Percentiles rank a stretch among this genome's conserved stretches.
Conservation (phyloP, 805 yeast genomes). For the Monosporozyma aquatica region DNA sequence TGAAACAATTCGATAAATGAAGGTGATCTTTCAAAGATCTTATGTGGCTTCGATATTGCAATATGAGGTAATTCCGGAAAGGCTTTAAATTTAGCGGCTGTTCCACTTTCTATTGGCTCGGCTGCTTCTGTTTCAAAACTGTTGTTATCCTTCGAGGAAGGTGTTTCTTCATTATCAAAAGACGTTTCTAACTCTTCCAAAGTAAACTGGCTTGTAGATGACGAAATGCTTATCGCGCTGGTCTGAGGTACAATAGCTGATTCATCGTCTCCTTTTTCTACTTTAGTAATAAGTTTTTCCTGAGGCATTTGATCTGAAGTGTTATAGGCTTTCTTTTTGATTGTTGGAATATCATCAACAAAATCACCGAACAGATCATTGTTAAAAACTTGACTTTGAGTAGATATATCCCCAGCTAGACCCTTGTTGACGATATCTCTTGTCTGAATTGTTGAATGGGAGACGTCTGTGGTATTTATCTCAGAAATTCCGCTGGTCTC, state of each 20-base stretch:
- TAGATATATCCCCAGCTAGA: slow-evolving; percentile 1
- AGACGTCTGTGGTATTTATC: not conserved
- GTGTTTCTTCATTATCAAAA: not conserved
- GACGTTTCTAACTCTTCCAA: not conserved
- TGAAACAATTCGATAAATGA: slow-evolving; percentile 27
- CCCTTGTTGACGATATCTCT: slow-evolving; percentile 6
- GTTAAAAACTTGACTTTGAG: slow-evolving; percentile 21
- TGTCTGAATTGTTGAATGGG: slow-evolving; percentile 4
- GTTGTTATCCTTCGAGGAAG: not conserved
- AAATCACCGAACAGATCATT: slow-evolving; percentile 27
- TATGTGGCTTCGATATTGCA: slow-evolving; percentile 6
- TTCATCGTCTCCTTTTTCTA: too few species aligned
- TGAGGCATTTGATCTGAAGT: not conserved
- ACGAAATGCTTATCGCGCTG: not conserved
- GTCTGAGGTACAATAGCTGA: too few species aligned
- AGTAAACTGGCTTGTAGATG: not conserved
- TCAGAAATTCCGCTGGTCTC: not conserved
- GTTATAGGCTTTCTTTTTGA: not conserved
- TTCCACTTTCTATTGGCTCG: not conserved
- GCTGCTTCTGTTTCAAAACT: not conserved
- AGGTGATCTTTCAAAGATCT: slow-evolving; percentile 20
- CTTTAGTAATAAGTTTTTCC: not conserved
- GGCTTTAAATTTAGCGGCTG: not conserved
- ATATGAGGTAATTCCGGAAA: slow-evolving; percentile 12
- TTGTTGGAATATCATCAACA: slow-evolving; percentile 2